These are phyloP conservation scores for Ustilago cynodontis DNA, from an alignment of 1,284 basidiomycete species.

Conservation along the genomic window DNA sequence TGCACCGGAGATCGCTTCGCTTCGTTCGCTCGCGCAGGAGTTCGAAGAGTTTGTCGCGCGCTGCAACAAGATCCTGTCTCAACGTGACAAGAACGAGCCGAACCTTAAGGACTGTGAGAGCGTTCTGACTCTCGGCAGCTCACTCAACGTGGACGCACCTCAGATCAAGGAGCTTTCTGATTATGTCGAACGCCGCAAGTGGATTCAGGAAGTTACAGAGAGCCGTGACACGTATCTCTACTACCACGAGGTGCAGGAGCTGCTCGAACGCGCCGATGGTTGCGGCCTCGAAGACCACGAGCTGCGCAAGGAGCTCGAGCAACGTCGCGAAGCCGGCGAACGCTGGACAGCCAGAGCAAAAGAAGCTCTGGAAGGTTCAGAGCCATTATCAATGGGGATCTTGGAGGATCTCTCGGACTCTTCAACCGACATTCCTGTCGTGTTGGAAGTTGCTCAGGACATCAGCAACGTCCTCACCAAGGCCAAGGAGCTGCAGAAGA, in stretches of 20 bases:
- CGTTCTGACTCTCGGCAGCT: constrained; percentile 78
- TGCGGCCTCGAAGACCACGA: constrained; percentile 75
- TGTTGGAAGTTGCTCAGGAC: constrained; percentile 42
- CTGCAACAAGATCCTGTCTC: constrained; percentile 71
- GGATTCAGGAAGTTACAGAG: constrained; percentile 73
- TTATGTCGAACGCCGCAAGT: constrained; percentile 79
- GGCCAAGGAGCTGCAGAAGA: constrained; percentile 47
- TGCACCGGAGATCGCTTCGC: constrained; percentile 77
- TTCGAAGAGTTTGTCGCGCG: constrained; percentile 77
- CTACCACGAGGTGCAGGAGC: constrained; percentile 74
- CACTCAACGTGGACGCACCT: constrained; percentile 81
- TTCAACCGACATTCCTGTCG: constrained; percentile 46
- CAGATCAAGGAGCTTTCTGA: constrained; percentile 81
- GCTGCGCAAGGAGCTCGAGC: constrained; percentile 40
- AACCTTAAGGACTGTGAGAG: constrained; percentile 77
- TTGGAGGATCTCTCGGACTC: constrained; percentile 49
- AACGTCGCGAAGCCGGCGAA: constrained; percentile 40
- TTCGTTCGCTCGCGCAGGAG: constrained; percentile 76
- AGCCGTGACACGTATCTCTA: constrained; percentile 69
- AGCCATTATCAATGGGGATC: constrained; percentile 23
- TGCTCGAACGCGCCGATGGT: constrained; percentile 77
- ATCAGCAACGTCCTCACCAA: constrained; percentile 39
- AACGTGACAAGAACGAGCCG: constrained; percentile 19
- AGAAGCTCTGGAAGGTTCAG: constrained; percentile 20
- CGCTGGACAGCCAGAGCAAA: constrained; percentile 48